Evolutionary conservation across 345 rosid species (phyloP).

Genomic region (Passiflora organensis): DNA sequence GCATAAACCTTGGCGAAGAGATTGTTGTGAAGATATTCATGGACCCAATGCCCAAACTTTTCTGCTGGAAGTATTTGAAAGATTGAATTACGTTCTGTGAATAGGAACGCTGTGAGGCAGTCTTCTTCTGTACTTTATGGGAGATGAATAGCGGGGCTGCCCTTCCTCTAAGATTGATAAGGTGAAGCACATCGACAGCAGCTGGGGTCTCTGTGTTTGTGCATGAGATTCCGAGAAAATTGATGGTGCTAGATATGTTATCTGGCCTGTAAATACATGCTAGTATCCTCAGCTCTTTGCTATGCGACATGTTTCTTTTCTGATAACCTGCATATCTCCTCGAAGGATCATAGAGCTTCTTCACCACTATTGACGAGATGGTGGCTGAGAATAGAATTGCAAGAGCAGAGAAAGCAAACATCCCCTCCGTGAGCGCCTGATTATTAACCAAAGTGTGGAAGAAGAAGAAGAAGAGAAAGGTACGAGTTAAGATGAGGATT

Average conservation of each 20-base stretch:
- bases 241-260: conserved; percentile 29
- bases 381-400: conserved; percentile 19
- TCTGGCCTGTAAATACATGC: conserved; percentile 49
- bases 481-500: neutral
- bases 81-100: conserved; percentile 39
- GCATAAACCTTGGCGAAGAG: conserved; percentile 44
- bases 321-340: conserved; percentile 50
- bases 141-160: conserved; percentile 43
- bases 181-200: conserved; percentile 43
- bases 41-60: conserved; percentile 13
- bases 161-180: conserved; percentile 44
- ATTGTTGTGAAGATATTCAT: conserved; percentile 31
- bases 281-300: conserved; percentile 24
- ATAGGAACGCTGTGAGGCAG: conserved; percentile 6
- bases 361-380: conserved; percentile 27
- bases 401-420: conserved; percentile 25
- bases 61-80: conserved; percentile 30
- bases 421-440: conserved; percentile 25
- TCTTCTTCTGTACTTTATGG: conserved; percentile 34
- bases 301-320: conserved; percentile 29
- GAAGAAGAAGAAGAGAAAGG: neutral
- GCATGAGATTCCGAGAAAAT: conserved; percentile 29
- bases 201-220: conserved; percentile 34
- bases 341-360: conserved; percentile 41
- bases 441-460: neutral